Percentiles rank a stretch among this genome's conserved stretches.
phyloP scores from a whole-genome alignment of 768 basidiomycete genomes.

The Sistotremastrum niveocremeum region DNA sequence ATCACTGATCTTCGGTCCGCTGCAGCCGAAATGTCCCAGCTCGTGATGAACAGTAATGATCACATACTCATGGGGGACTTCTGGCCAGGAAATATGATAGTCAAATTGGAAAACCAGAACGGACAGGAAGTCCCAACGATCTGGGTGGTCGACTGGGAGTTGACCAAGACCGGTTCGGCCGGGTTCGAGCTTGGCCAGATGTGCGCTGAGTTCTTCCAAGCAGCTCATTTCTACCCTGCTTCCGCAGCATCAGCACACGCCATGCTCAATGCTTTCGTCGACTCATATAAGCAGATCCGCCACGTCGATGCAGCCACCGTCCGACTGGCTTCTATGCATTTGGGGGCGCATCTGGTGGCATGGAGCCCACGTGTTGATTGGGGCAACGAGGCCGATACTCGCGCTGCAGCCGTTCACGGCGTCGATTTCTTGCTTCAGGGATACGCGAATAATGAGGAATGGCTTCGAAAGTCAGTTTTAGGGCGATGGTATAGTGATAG shows the following conservation, averaged over 20 bases:
- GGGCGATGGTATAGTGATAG: slow-evolving; percentile 1
- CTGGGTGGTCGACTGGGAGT: slow-evolving; percentile 53
- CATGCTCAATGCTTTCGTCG: slow-evolving; percentile 33
- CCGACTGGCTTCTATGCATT: slow-evolving; percentile 24
- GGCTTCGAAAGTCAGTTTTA: slow-evolving; percentile 17
- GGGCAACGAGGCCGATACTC: slow-evolving; percentile 33
- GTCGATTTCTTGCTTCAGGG: slow-evolving; percentile 26
- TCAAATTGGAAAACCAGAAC: slow-evolving; percentile 18
- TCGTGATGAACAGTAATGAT: slow-evolving; percentile 19
- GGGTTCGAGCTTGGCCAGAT: slow-evolving; percentile 56
- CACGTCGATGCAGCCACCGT: slow-evolving; percentile 10
- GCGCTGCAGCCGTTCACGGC: slow-evolving; percentile 38
- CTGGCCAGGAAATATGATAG: slow-evolving; percentile 57
- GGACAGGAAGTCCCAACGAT: slow-evolving; percentile 23
- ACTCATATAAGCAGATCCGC: slow-evolving; percentile 24
- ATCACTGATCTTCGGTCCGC: slow-evolving; percentile 22
- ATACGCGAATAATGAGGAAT: slow-evolving; percentile 10
- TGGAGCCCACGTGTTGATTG: slow-evolving; percentile 37
- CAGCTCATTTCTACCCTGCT: slow-evolving; percentile 33
- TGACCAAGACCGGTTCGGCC: slow-evolving; percentile 40
- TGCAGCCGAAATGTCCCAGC: slow-evolving; percentile 15
- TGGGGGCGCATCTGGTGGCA: slow-evolving; percentile 42
- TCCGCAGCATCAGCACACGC: slow-evolving; percentile 22
- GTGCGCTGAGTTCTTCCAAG: slow-evolving; percentile 41
- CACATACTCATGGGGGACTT: slow-evolving; percentile 48